Base-by-base conservation (phyloP, 2,329 filamentous ascomycete genomes). In the Paramyrothecium roridum region DNA sequence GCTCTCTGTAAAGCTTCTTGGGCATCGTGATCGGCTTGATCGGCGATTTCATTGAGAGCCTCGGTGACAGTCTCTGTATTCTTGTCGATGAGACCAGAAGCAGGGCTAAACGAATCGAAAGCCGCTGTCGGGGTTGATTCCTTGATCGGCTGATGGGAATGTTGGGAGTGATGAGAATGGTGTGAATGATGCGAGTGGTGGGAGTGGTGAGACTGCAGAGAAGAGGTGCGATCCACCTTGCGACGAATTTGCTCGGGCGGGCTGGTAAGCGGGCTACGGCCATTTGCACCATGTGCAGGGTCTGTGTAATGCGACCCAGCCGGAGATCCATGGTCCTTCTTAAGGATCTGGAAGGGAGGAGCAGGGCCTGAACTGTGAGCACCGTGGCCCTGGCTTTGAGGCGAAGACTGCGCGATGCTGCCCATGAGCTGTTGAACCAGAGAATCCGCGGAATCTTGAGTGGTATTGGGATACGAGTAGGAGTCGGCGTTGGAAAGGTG, bases 61-160 rank as follows among this genome's bases (percentile, higher is more conserved):
- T 90, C 84, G 37, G 37, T 19, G n/a, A 95, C 88, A 51, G 86
- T 88, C 70, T 91, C 87, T 61, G 78, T 84, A 53, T 84, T 88
- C 70, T 89, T 86, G 59, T 80, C 83, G 54, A 58, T 57, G 22
- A 64, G 57, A 49, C 58, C 61, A 45, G 65, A 62, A 54, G 58
- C 57, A 26, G 64, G 58, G 49, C 58, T 60, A 46, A 65, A 62
- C 53, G 61, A 62, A 33, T 67, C 70, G 45, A 66, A 65, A 19
- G 72, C 71, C 45, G 65, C 62, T 3, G 64, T 63, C 0, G 68
- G 63, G 26, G 71, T 70, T 1, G 71, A 66, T 17, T 62, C 59
- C 54, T 67, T 65, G 52, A 59, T 57, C 16, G 65, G 67, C 2
- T 59, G 64, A 48, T 65, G 65, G 6, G 49, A 51, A 23, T 23